Conservation (phyloP, 257 asterid genomes). For the Lycium ferocissimum region DNA sequence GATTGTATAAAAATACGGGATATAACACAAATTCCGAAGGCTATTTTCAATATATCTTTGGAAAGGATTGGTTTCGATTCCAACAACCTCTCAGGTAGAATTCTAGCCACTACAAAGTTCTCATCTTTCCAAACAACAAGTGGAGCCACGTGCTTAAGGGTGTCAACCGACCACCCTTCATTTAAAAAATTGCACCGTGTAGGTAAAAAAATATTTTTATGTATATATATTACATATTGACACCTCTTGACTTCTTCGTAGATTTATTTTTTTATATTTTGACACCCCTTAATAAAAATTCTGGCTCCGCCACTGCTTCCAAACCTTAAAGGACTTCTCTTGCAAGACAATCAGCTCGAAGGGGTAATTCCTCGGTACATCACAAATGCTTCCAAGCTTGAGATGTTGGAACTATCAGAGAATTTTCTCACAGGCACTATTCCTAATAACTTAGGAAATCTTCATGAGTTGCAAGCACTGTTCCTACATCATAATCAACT, state of each 20-base stretch:
- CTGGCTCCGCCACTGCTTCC: too few relatives aligned
- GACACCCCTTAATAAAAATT: too few relatives aligned
- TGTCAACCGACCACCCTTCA: too few relatives aligned
- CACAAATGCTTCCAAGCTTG: slow-evolving; percentile 43
- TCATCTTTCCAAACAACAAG: slow-evolving; percentile 41
- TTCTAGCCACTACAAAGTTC: slow-evolving; percentile 36
- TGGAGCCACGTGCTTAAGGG: too few relatives aligned
- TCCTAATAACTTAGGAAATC: slow-evolving; percentile 43
- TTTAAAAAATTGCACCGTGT: too few relatives aligned
- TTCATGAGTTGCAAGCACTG: slow-evolving; percentile 26
- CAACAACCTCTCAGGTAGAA: slow-evolving; percentile 36
- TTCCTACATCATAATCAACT: slow-evolving; percentile 36
- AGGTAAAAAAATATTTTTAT: too few relatives aligned
- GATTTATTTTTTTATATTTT: too few relatives aligned
- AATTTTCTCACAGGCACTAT: slow-evolving; percentile 40
- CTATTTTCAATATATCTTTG: slow-evolving; percentile 43
- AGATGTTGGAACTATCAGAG: slow-evolving; percentile 26
- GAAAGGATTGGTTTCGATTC: slow-evolving; percentile 27
- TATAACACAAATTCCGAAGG: slow-evolving; percentile 40
- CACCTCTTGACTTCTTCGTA: too few relatives aligned
- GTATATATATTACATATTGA: too few relatives aligned
- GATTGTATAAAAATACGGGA: too few relatives aligned
- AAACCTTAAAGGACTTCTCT: slow-evolving; percentile 31
- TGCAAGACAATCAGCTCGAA: slow-evolving; percentile 33
- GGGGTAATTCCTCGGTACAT: slow-evolving; percentile 41